phyloP scores from a whole-genome alignment of 2,329 filamentous ascomycete species.

The Orbilia javanica region DNA sequence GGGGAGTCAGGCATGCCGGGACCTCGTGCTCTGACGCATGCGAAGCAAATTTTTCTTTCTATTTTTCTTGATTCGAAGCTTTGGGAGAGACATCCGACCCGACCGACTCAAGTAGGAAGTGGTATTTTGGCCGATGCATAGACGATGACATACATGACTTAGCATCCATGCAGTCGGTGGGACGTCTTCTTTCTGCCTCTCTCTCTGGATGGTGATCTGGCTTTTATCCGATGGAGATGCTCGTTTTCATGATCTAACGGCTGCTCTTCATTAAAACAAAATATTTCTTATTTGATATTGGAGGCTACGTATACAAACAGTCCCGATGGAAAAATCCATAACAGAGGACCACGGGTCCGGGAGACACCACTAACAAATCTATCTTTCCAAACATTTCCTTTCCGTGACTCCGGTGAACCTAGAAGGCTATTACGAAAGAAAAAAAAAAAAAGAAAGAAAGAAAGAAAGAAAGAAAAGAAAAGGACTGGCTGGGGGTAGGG shows the following conservation, averaged over 20 bases:
- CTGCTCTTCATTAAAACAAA: no score
- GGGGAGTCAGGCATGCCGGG: constrained; percentile 30
- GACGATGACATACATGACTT: neutral
- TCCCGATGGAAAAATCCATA: neutral
- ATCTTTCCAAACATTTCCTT: constrained; percentile 43
- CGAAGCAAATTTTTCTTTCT: neutral
- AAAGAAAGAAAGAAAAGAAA: neutral
- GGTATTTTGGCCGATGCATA: neutral
- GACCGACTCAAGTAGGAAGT: neutral
- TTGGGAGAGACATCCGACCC: neutral
- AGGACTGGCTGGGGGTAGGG: neutral
- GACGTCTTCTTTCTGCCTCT: no score
- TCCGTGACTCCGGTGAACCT: constrained; percentile 47
- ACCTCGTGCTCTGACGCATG: neutral
- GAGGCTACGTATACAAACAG: constrained; percentile 18
- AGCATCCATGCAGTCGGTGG: no score
- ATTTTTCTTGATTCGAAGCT: neutral
- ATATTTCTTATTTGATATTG: constrained; percentile 17
- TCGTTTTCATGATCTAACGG: no score
- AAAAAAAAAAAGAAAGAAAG: constrained; percentile 3
- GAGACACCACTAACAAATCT: constrained; percentile 27
- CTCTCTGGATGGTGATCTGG: no score
- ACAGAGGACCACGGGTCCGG: constrained; percentile 4
- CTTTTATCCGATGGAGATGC: no score
- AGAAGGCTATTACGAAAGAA: constrained; percentile 15